These are phyloP conservation scores for Paraleonurus japonicus DNA, from an alignment of 257 asterid genomes.

Conservation along the genomic window DNA sequence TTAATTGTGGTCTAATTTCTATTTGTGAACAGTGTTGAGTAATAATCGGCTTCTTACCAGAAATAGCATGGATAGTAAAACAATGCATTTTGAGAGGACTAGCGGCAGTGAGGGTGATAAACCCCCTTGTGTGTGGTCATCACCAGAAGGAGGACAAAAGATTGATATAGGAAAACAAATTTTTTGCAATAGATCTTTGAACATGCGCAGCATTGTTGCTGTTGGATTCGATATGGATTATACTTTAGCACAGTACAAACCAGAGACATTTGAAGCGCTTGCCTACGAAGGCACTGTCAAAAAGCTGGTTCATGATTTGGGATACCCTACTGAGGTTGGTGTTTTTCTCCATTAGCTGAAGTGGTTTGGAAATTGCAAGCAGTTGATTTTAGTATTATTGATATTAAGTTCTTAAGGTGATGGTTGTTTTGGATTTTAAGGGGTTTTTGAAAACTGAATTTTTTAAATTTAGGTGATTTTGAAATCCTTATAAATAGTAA, in stretches of 20 bases:
- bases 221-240: conserved; percentile 99
- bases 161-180: conserved; percentile 73
- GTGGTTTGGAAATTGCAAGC: conserved; percentile 24
- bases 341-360: conserved; percentile 8
- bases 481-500: too few relatives aligned
- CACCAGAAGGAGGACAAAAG: conserved; percentile 68
- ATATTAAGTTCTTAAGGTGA: conserved; percentile 11
- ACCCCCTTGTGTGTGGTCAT: conserved; percentile 63
- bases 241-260: conserved; percentile 88
- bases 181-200: conserved; percentile 91
- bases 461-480: too few relatives aligned
- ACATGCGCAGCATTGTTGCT: conserved; percentile 86
- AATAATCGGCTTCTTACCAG: conserved; percentile 37
- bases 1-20: not conserved
- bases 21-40: conserved; percentile 41
- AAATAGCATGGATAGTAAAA: conserved; percentile 53
- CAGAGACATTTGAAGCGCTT: conserved; percentile 94
- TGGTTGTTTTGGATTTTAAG: too few relatives aligned
- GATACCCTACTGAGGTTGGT: conserved; percentile 87
- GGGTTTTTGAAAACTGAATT: too few relatives aligned
- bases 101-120: conserved; percentile 37
- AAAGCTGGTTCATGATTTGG: conserved; percentile 84
- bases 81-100: conserved; percentile 39
- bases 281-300: conserved; percentile 89
- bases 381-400: conserved; percentile 2